Conservation (phyloP, 192 early-diverging fungal species). For the Backusella tuberculispora region DNA sequence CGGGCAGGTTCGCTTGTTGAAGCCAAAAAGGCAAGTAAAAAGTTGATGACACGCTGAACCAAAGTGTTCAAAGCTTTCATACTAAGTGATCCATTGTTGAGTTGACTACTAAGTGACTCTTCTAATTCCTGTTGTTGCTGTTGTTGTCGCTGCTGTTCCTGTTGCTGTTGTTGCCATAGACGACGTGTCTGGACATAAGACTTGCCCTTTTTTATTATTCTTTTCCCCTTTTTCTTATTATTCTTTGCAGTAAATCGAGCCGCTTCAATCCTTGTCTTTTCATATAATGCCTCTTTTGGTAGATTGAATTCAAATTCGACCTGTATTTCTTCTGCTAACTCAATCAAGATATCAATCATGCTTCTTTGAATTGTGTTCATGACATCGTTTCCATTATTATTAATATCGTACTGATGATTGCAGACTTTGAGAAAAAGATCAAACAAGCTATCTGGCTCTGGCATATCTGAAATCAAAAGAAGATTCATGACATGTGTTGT, state of each 20-base stretch:
- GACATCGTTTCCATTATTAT: not conserved
- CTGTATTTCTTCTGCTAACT: constrained; percentile 16
- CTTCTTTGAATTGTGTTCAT: not conserved
- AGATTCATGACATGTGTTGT: constrained; percentile 18
- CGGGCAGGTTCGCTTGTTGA: constrained; percentile 2
- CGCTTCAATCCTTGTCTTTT: constrained; percentile 13
- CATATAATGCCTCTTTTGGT: not conserved
- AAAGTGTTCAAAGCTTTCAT: constrained; percentile 12
- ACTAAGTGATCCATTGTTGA: not conserved
- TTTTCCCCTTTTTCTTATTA: not conserved
- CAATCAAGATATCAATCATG: constrained; percentile 10
- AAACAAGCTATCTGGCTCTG: constrained; percentile 19
- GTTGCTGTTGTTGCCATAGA: not conserved
- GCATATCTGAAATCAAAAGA: constrained; percentile 30
- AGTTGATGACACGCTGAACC: constrained; percentile 15
- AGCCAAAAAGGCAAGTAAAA: not conserved
- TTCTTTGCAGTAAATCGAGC: not conserved
- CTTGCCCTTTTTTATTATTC: not conserved
- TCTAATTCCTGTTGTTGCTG: not conserved
- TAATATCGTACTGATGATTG: not conserved
- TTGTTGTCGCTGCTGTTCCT: not conserved
- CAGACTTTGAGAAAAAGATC: not conserved
- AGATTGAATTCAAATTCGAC: constrained; percentile 13
- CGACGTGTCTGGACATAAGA: not conserved
- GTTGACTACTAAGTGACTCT: not conserved